Conservation (phyloP, 2,329 filamentous ascomycete species). For the Trichoderma brevicompactum region DNA sequence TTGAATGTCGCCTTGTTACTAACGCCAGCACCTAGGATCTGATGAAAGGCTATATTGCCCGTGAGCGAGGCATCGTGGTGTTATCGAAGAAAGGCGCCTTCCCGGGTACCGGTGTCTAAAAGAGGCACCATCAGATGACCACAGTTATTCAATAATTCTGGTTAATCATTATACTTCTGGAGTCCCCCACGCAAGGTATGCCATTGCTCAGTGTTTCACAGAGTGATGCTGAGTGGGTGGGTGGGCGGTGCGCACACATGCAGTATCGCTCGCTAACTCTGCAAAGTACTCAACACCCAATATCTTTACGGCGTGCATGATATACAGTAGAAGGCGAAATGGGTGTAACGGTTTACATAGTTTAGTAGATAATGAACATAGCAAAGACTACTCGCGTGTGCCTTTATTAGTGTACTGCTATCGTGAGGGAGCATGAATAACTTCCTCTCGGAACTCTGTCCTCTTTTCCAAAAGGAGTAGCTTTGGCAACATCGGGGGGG, state of each 20-base stretch:
- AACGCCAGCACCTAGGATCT: constrained; percentile 64
- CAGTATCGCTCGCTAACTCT: background rate
- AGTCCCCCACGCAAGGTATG: background rate
- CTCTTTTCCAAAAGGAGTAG: too few relatives aligned
- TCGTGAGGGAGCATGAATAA: too few relatives aligned
- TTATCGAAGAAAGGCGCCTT: constrained; percentile 93
- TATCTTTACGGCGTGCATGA: background rate
- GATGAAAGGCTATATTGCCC: constrained; percentile 98
- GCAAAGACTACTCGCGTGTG: too few relatives aligned
- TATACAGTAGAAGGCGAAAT: background rate
- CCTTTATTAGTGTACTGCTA: too few relatives aligned
- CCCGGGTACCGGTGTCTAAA: constrained; percentile 77
- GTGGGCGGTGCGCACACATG: background rate
- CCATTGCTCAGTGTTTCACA: background rate
- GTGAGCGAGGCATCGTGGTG: constrained; percentile 87
- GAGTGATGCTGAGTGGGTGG: background rate
- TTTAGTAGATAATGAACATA: too few relatives aligned
- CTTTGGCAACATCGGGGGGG: too few relatives aligned
- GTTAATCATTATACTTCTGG: background rate
- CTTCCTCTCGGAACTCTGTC: too few relatives aligned
- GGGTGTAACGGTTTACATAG: too few relatives aligned
- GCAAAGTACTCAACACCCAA: background rate
- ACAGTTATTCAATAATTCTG: background rate
- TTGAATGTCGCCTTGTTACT: constrained; percentile 37
- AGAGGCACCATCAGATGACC: background rate